Evolutionary conservation across 2,329 filamentous ascomycete species (phyloP).

Genomic region (Sporothrix inflata): DNA sequence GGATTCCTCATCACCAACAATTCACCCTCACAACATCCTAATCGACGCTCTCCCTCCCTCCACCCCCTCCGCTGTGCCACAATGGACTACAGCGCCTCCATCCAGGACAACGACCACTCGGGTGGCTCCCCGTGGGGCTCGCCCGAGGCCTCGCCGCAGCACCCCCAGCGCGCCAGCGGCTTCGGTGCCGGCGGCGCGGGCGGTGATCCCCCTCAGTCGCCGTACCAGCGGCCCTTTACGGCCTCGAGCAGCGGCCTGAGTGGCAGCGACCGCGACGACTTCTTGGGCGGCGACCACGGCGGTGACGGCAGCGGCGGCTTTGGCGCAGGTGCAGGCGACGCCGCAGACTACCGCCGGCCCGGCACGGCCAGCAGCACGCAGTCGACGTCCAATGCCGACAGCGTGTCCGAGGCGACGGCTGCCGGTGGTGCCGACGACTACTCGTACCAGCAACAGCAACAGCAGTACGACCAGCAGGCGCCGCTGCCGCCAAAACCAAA

Average conservation of each 20-base stretch:
- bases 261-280: constrained; percentile 42
- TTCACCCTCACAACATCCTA: neutral
- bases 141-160: constrained; percentile 55
- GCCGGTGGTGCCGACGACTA: constrained; percentile 38
- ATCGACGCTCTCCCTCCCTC: neutral
- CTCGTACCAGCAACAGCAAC: constrained; percentile 38
- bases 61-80: neutral
- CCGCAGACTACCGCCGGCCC: constrained; percentile 49
- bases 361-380: constrained; percentile 52
- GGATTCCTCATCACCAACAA: constrained; percentile 2
- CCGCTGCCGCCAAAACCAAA: constrained; percentile 22
- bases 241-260: constrained; percentile 49
- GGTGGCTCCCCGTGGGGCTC: constrained; percentile 62
- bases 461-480: constrained; percentile 30
- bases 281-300: constrained; percentile 18
- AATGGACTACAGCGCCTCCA: constrained; percentile 64
- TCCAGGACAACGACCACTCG: constrained; percentile 57
- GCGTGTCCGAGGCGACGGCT: constrained; percentile 41
- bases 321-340: constrained; percentile 42
- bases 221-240: constrained; percentile 45
- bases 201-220: constrained; percentile 46
- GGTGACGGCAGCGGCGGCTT: constrained; percentile 38
- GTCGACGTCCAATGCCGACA: constrained; percentile 49
- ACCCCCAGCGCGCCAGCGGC: constrained; percentile 45
- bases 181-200: constrained; percentile 49